Percentiles rank a stretch among this genome's conserved stretches.
Evolutionary conservation across 176 grass and related monocot species (phyloP).

Genomic region (Tillandsia leiboldiana): DNA sequence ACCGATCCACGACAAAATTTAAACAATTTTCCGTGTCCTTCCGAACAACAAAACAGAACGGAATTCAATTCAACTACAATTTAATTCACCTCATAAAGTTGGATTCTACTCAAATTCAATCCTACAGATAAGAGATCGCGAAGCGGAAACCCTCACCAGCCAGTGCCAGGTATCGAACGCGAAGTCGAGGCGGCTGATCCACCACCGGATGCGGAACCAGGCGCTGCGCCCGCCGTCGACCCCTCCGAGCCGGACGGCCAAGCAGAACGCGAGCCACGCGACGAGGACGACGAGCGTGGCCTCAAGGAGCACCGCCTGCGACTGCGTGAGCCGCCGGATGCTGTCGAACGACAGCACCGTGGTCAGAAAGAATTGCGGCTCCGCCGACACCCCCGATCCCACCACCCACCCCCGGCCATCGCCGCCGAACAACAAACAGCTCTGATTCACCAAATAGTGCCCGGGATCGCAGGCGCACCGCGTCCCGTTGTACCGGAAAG

Average conservation of each 20-base stretch:
- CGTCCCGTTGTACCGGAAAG: slow-evolving; percentile 62
- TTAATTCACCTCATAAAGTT: too few species aligned
- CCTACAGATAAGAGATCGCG: too few species aligned
- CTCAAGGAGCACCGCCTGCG: slow-evolving; percentile 84
- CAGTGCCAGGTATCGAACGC: slow-evolving; percentile 69
- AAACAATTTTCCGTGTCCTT: too few species aligned
- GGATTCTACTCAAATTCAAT: too few species aligned
- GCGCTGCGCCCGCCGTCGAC: slow-evolving; percentile 20
- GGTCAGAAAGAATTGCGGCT: slow-evolving; percentile 59
- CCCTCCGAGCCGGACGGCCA: slow-evolving; percentile 27
- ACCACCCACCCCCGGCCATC: slow-evolving; percentile 51
- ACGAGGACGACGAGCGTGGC: slow-evolving; percentile 36
- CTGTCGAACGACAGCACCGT: slow-evolving; percentile 58
- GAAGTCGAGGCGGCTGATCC: slow-evolving; percentile 70
- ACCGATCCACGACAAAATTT: too few species aligned
- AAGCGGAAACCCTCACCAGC: slow-evolving; percentile 34
- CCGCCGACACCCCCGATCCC: slow-evolving; percentile 34
- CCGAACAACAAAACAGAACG: too few species aligned
- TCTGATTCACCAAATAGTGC: slow-evolving; percentile 35
- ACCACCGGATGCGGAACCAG: slow-evolving; percentile 51
- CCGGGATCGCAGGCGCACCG: slow-evolving; percentile 83
- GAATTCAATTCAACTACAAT: too few species aligned
- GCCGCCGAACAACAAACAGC: slow-evolving; percentile 22
- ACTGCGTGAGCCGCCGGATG: slow-evolving; percentile 76
- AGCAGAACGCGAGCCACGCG: slow-evolving; percentile 68